Evolutionary conservation across 306 rosid genomes (phyloP).

Genomic region (Geum urbanum): DNA sequence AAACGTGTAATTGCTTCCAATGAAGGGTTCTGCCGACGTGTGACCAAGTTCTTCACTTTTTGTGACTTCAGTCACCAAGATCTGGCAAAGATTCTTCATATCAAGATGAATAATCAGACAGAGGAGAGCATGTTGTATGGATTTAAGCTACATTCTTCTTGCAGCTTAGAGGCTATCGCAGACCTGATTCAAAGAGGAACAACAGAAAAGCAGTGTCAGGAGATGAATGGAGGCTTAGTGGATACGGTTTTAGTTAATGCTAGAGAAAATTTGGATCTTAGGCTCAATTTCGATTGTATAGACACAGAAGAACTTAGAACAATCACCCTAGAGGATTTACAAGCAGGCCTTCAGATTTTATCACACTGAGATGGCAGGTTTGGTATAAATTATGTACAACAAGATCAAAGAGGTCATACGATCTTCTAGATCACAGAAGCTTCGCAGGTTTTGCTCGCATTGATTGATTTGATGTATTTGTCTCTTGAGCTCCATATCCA

Average conservation of each 20-base stretch:
- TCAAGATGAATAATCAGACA: slow-evolving; percentile 66
- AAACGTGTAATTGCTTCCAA: slow-evolving; percentile 82
- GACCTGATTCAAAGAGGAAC: slow-evolving; percentile 56
- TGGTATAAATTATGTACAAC: not conserved
- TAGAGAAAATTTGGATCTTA: slow-evolving; percentile 77
- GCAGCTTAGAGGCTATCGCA: slow-evolving; percentile 56
- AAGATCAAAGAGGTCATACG: not conserved
- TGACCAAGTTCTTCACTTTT: slow-evolving; percentile 87
- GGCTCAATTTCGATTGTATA: slow-evolving; percentile 80
- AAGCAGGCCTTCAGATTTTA: slow-evolving; percentile 57
- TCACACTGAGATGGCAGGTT: slow-evolving; percentile 33
- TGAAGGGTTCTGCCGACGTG: slow-evolving; percentile 94
- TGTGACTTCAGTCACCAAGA: slow-evolving; percentile 71
- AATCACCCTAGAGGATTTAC: slow-evolving; percentile 72
- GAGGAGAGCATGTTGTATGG: slow-evolving; percentile 75
- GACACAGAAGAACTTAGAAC: slow-evolving; percentile 81
- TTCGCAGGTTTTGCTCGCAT: not conserved
- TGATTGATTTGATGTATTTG: slow-evolving; percentile 3
- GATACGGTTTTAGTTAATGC: slow-evolving; percentile 84
- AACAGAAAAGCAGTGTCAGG: slow-evolving; percentile 70
- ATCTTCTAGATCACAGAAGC: not conserved
- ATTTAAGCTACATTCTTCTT: slow-evolving; percentile 66
- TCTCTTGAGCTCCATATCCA: slow-evolving; percentile 6
- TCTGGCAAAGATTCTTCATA: slow-evolving; percentile 72
- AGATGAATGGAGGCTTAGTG: slow-evolving; percentile 80